These are phyloP conservation scores for Flaveria ramosissima DNA, from an alignment of 129 eudicot species.

Conservation along the genomic window DNA sequence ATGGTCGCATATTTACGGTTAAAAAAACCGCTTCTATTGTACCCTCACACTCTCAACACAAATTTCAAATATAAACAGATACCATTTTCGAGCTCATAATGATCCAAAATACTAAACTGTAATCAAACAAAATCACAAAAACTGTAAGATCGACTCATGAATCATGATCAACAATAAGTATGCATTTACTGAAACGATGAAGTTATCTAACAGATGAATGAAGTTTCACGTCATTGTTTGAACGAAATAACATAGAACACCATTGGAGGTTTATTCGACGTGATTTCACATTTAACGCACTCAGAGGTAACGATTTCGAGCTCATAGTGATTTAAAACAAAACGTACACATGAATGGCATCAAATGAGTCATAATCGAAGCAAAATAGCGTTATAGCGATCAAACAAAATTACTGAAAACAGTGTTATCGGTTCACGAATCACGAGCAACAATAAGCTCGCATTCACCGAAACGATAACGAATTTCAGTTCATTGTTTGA, in stretches of 20 bases:
- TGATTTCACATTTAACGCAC: background rate
- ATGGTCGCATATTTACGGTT: too few relatives aligned
- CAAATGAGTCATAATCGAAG: background rate
- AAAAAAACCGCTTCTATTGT: too few relatives aligned
- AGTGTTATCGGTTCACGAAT: background rate
- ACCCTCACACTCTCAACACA: background rate
- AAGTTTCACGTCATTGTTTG: too few relatives aligned
- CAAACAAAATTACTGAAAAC: background rate
- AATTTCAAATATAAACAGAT: background rate
- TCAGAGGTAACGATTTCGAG: background rate
- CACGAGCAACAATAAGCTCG: background rate
- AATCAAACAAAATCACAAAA: slow-evolving; percentile 3
- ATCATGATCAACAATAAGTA: background rate
- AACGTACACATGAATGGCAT: background rate
- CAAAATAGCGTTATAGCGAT: background rate
- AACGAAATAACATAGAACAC: too few relatives aligned
- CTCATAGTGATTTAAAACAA: background rate
- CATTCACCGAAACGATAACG: background rate
- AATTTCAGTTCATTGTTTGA: background rate
- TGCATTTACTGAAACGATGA: background rate
- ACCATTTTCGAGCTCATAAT: background rate
- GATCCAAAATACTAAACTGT: background rate
- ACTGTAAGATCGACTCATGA: background rate
- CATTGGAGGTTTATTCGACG: too few relatives aligned
- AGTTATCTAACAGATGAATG: background rate